Evolutionary conservation across 257 asterid genomes (phyloP), one percentile per base, ranked within the genome.

Genomic region (Cordia subcordata): DNA sequence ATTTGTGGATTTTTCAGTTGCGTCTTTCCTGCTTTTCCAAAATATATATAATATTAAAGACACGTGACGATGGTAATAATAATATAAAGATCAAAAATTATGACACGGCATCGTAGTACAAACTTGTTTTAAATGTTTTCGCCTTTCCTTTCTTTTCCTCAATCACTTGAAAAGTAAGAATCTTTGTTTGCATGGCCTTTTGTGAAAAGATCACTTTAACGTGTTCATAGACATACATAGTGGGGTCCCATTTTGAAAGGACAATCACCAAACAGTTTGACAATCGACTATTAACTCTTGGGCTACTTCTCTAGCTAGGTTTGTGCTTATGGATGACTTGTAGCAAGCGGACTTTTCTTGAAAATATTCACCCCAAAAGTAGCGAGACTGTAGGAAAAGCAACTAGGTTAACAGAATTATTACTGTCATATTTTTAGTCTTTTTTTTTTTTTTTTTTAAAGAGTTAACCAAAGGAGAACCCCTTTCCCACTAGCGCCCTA

Each of bases 201-300:
- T 42, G 47, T 42, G 4, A 42, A 42, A 1, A 42, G 12, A 42
- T 8, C 47, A 42, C 47, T 42, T 42, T 42, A 42, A 42, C 15
- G 47, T 42, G 15, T 11, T 2, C 47, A 42, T 42, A 42, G 47
- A 3, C 47, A 42, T 42, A 42, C 47, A 42, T 20, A 37, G 58
- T 60, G 53, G 64, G 64, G 67, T 58, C 57, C 60, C 57, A 61
- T 35, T 40, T 33, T 8, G 68, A 67, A 60, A 73, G 54, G 22
- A 52, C 47, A 55, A 39, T 27, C 61, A 69, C 79, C 73, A 38
- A 74, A 74, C 73, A 40, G 47, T 42, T 74, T 69, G 79, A 69
- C 79, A 45, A 17, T 4, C 14, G 27, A 55, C 40, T n/a, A 23
- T 61, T 42, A 63, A 55, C 47, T 61, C 51, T 13, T 17, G 54